Percentiles rank a stretch among this genome's conserved stretches.
Conservation (phyloP, 495 filamentous ascomycete species). For the Neurospora sp. region DNA sequence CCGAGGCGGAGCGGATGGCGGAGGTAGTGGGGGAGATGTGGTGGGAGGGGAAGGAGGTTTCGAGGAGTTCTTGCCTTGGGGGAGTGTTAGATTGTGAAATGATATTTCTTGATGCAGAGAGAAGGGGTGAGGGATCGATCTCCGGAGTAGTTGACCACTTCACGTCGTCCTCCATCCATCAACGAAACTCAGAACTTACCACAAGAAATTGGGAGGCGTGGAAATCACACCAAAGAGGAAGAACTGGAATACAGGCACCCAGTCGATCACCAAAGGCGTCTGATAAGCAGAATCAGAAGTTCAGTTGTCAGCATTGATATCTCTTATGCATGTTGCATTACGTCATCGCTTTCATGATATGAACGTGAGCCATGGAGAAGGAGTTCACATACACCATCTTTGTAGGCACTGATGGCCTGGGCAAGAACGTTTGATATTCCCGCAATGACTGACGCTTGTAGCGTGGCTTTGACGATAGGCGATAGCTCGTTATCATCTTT, state of each 20-base stretch:
- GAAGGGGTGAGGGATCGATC: too few species aligned
- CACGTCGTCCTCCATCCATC: not conserved
- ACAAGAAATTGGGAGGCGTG: slow-evolving; percentile 79
- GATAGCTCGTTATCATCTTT: slow-evolving; percentile 19
- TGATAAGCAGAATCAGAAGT: slow-evolving; percentile 15
- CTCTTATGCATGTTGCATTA: not conserved
- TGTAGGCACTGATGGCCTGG: slow-evolving; percentile 63
- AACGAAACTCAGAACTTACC: slow-evolving; percentile 42
- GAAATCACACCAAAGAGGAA: slow-evolving; percentile 62
- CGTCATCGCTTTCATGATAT: not conserved
- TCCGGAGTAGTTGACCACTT: not conserved
- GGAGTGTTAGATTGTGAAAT: slow-evolving; percentile 1
- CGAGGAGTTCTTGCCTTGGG: slow-evolving; percentile 40
- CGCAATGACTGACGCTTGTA: slow-evolving; percentile 62
- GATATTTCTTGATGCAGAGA: too few species aligned
- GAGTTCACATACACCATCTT: slow-evolving; percentile 41
- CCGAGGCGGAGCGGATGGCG: slow-evolving; percentile 28
- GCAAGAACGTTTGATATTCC: slow-evolving; percentile 74
- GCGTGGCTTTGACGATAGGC: slow-evolving; percentile 52
- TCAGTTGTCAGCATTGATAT: slow-evolving; percentile 19
- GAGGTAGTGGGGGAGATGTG: slow-evolving; percentile 26
- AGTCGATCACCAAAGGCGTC: slow-evolving; percentile 47
- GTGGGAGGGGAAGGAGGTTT: slow-evolving; percentile 37
- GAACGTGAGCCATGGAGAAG: not conserved
- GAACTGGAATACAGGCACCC: slow-evolving; percentile 63